Base-by-base conservation (phyloP, 805 yeast genomes). In the Lachancea quebecensis region DNA sequence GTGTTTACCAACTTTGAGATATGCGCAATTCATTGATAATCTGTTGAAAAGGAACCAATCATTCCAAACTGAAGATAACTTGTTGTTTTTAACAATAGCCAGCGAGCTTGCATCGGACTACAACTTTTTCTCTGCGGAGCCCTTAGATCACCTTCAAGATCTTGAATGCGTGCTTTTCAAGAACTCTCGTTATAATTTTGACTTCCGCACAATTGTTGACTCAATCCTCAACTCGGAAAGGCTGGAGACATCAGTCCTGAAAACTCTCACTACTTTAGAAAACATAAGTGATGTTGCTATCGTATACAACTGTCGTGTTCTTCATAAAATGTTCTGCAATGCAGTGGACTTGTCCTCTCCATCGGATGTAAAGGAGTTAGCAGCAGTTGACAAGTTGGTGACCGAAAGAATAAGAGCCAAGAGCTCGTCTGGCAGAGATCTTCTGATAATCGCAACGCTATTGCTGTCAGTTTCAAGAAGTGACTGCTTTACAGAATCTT, bases 71-170 rank as follows among this genome's bases (percentile, higher is more conserved):
- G 44, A 49, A 14, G 51, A 53, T 1, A n/a, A 50, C 0, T 1
- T 55, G 10, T n/a, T 58, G 1, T 62, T 64, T 14, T 39, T 70
- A n/a, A 57, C 68, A 3, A 41, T 71, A 30, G 31, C 67, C 3
- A 54, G 64, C 6, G 75, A 73, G 46, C 47, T 71, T 2, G 63
- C 66, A 0, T 48, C 52, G 12, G 79, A 75, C 49, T 67, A 56
- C 47, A 64, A 64, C 28, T 69, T 65, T 45, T 49, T 71, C 33
- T 50, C 63, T 1, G 29, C 45, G 10, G 33, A 12, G 1, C 64
- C 64, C 10, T 41, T 51, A 17, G 58, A 54, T 25, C 38, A 40
- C 4, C 47, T 50, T 33, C 44, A 44, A 35, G 51, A 50, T 16
- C 47, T 59, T 21, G 36, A 46, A 2, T 45, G 53, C 35, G 51